Conservation (phyloP, 257 asterid species). For the Ophiorrhiza pumila region DNA sequence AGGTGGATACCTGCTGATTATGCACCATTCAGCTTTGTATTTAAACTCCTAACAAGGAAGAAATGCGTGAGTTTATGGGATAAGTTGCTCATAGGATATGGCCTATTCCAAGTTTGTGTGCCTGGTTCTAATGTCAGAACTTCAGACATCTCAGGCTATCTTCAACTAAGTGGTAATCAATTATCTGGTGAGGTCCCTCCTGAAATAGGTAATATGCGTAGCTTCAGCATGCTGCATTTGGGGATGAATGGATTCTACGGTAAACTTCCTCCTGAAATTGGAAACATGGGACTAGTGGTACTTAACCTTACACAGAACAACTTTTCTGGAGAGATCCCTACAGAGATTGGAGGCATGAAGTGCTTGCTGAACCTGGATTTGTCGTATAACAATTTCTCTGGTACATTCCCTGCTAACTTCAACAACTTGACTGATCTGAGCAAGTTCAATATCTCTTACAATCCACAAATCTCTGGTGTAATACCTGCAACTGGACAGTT, state of each 20-base stretch:
- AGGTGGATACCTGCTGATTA: slow-evolving; percentile 92
- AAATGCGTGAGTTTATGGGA: slow-evolving; percentile 71
- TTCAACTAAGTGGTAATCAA: slow-evolving; percentile 66
- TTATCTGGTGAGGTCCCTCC: slow-evolving; percentile 63
- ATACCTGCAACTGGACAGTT: slow-evolving; percentile 69
- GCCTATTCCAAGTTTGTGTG: slow-evolving; percentile 68
- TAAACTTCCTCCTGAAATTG: slow-evolving; percentile 48
- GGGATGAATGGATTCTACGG: slow-evolving; percentile 60
- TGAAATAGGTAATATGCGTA: slow-evolving; percentile 63
- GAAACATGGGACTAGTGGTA: slow-evolving; percentile 48
- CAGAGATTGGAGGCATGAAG: slow-evolving; percentile 57
- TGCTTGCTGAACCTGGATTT: slow-evolving; percentile 73
- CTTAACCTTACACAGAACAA: slow-evolving; percentile 54
- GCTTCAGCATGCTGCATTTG: slow-evolving; percentile 71
- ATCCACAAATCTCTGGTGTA: slow-evolving; percentile 56
- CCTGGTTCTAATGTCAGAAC: slow-evolving; percentile 56
- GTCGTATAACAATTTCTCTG: slow-evolving; percentile 77
- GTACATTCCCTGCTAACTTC: slow-evolving; percentile 56
- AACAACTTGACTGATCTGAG: slow-evolving; percentile 52
- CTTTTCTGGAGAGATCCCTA: slow-evolving; percentile 66
- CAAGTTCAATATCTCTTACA: slow-evolving; percentile 84
- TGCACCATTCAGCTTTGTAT: slow-evolving; percentile 78
- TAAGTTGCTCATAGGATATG: slow-evolving; percentile 64
- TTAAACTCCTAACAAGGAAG: slow-evolving; percentile 60
- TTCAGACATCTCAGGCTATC: slow-evolving; percentile 56